Evolutionary conservation across 257 asterid species (phyloP).

Genomic region (Prunella vulgaris): DNA sequence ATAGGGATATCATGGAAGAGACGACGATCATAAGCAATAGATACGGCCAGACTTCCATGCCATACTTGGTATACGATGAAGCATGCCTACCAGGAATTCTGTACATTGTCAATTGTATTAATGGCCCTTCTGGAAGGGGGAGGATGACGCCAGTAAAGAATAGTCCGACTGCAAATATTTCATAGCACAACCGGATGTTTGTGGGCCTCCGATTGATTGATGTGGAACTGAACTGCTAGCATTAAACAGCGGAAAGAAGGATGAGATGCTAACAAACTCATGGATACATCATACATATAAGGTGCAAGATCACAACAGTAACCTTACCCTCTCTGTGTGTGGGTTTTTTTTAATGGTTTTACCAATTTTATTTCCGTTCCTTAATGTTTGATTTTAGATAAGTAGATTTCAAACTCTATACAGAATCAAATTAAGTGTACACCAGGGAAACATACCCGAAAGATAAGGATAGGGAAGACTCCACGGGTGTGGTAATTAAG

Average conservation of each 20-base stretch:
- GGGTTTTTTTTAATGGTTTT: too few species aligned
- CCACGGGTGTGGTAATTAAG: slow-evolving; percentile 47
- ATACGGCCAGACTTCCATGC: background rate
- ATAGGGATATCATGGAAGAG: background rate
- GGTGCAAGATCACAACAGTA: background rate
- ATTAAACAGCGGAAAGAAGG: background rate
- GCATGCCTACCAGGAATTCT: background rate
- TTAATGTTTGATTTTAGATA: too few species aligned
- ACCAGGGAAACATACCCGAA: slow-evolving; percentile 44
- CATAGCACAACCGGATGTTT: slow-evolving; percentile 55
- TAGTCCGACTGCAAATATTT: slow-evolving; percentile 53
- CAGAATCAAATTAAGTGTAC: background rate
- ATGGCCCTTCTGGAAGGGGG: slow-evolving; percentile 49
- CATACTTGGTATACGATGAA: background rate
- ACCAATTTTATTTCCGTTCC: too few species aligned
- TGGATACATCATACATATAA: background rate
- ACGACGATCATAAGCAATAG: background rate
- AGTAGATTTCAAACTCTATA: background rate
- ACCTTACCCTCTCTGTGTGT: background rate
- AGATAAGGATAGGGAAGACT: slow-evolving; percentile 70
- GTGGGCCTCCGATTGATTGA: slow-evolving; percentile 52
- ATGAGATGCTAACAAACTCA: background rate
- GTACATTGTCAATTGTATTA: slow-evolving; percentile 40
- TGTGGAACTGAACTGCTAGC: slow-evolving; percentile 48
- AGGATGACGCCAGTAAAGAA: slow-evolving; percentile 54